A percentile compares a stretch with the other conserved stretches of the same genome.
These are phyloP conservation scores for Nasturtium officinale DNA, from an alignment of 345 rosid genomes.

Conservation along the genomic window DNA sequence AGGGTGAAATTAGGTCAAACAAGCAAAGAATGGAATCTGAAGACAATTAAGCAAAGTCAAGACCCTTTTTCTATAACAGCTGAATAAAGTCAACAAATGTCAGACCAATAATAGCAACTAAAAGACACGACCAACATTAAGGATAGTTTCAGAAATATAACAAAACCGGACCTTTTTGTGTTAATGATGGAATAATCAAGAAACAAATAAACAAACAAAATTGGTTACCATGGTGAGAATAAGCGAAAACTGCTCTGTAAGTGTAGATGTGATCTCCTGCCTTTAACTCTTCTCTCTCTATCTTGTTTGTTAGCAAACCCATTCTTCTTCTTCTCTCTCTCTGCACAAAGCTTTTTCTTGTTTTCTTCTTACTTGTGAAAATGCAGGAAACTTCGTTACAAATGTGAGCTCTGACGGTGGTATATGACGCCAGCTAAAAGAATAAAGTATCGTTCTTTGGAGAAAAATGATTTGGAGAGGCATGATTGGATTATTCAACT, in stretches of 20 bases:
- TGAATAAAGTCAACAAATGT: conserved; percentile 27
- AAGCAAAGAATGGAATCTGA: conserved; percentile 4
- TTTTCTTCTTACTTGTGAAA: conserved; percentile 9
- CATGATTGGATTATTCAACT: conserved; percentile 10
- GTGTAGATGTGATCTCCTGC: conserved; percentile 97
- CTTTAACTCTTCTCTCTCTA: conserved; percentile 70
- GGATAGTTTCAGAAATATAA: background rate
- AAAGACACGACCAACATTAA: background rate
- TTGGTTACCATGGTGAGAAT: conserved; percentile 86
- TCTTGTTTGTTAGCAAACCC: conserved; percentile 85
- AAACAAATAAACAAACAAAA: too few species aligned
- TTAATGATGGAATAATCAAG: background rate
- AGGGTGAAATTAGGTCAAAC: background rate
- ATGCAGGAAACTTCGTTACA: conserved; percentile 35
- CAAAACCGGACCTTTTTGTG: background rate
- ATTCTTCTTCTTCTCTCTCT: conserved; percentile 41
- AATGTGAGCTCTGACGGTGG: conserved; percentile 35
- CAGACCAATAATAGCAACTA: background rate
- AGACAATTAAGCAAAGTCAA: conserved; percentile 1
- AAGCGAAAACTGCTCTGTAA: conserved; percentile 91
- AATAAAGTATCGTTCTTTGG: conserved; percentile 26
- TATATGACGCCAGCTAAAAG: conserved; percentile 32
- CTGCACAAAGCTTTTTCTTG: background rate
- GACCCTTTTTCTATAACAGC: background rate
- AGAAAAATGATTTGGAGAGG: background rate